Base-by-base conservation (phyloP, 306 rosid genomes). In the Acacia acuminata region DNA sequence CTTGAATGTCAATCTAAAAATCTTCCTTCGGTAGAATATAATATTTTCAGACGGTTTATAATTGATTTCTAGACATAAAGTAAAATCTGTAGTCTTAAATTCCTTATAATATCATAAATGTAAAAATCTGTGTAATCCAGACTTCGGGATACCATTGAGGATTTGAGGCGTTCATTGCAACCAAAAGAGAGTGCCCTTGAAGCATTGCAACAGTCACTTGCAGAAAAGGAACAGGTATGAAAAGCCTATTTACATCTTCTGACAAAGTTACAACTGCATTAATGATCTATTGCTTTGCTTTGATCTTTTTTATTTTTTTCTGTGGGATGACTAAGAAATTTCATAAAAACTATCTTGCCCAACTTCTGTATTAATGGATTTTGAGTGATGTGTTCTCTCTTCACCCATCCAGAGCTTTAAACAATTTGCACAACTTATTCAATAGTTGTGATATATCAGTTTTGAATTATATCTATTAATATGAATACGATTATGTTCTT, bases 121-220 rank as follows among this genome's bases (percentile, higher is more conserved):
- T 75, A 50, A 82, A 80, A 25, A 77, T 43, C 53, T 70, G 50
- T 71, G 80, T 81, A 79, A 30, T 78, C 71, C 84, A 96, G 99
- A 80, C 94, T 96, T 75, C 93, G 98, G 60, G 99, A 96, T 85
- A 94, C 94, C 85, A 81, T 92, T 85, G 99, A 94, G 89, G 99
- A 96, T 67, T 81, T 94, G 77, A 90, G 94, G 72, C 84, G 89
- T 81, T 91, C 96, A 45, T 65, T 96, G 86, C 90, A 92, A 84
- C 99, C 99, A 64, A 96, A 92, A 85, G 98, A 96, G 88, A 88
- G 83, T 80, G 98, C 96, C 72, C 43, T 96, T 16, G 98, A 92
- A 86, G 88, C 88, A 78, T 87, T 94, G 90, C 97, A 92, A 75
- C 93, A 85, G 56, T 90, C 97, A 70, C 90, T 92, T 77, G 79